Base-by-base conservation (phyloP, 2,329 filamentous ascomycete species). In the Epichloe bromicola region DNA sequence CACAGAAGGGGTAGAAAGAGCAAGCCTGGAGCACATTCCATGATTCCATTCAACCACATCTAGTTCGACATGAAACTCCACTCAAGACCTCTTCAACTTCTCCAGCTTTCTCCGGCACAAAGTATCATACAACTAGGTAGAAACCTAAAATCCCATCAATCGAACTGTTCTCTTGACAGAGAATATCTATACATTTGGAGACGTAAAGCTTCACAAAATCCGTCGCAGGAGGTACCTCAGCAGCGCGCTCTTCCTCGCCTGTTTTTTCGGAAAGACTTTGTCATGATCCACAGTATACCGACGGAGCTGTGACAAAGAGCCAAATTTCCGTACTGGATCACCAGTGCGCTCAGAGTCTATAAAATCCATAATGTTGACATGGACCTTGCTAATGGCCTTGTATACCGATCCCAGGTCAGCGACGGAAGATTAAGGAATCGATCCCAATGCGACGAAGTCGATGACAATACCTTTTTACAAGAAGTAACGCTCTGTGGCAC, bases 351-450 rank as follows among this genome's bases (percentile, higher is more conserved):
- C 45, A 4, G 38, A 48, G 19, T 51, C 50, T 3, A 51, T 14
- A 48, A 51, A 51, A 37, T 51, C 50, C 12, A 51, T 40, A 11
- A 51, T 51, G 19, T 51, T 51, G 19, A 51, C 50, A 5, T 51
- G 40, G 20, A 40, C 11, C 11, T 36, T 37, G 14, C 12, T 11
- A 2, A 48, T 30, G 4, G 39, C 50, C 46, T 48, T 12, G 7
- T 14, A 1, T 14, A 1, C 4, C 7, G 17, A 34, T 14, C 10
- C 39, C 15, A 30, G 30, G 12, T 19, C 20, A 39, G 10, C 30
- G 23, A 11, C 46, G 19, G 11, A 38, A 4, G 14, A 37, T 46
- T 1, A 46, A 19, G 19, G 8, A 10, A 30, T 30, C 26, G 26
- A 30, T 11, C 3, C 26, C 26, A 10, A 10, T 4, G 1, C 14